Conservation (phyloP, 306 rosid genomes). For the Vicia villosa region DNA sequence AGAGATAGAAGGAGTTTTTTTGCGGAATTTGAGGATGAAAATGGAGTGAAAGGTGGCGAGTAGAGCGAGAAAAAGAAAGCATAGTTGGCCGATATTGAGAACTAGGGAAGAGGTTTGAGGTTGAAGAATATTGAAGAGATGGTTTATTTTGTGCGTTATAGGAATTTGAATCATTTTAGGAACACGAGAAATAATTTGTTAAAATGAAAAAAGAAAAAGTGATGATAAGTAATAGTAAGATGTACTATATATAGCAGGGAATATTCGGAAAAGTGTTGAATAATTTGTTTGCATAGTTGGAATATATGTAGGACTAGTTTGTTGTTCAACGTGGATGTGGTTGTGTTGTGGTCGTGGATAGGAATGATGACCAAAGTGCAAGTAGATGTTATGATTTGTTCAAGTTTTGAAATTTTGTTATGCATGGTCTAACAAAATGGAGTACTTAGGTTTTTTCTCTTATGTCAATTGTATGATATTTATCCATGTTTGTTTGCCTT, state of each 20-base stretch:
- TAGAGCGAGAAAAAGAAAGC: constrained; percentile 61
- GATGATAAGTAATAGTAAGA: neutral
- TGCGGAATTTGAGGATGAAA: constrained; percentile 36
- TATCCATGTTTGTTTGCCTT: neutral
- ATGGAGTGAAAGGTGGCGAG: constrained; percentile 58
- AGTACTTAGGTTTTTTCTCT: too few species aligned
- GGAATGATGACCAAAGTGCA: neutral
- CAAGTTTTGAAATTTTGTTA: neutral
- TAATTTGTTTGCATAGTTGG: neutral
- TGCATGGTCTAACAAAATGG: too few species aligned
- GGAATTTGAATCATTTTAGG: constrained; percentile 36
- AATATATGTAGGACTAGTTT: neutral
- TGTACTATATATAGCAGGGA: neutral
- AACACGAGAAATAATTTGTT: neutral
- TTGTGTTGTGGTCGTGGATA: neutral
- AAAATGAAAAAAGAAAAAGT: neutral
- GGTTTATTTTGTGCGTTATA: constrained; percentile 46
- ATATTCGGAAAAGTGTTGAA: constrained; percentile 2
- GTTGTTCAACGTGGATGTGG: neutral
- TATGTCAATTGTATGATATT: too few species aligned
- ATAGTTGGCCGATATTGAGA: constrained; percentile 56
- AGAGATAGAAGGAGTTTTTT: constrained; percentile 27
- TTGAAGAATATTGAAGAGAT: constrained; percentile 42
- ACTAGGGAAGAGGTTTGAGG: constrained; percentile 41
- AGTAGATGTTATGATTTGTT: neutral